Evolutionary conservation across 192 early-diverging fungal genomes (phyloP), one percentile per base, ranked within the genome.

Genomic region (Backusella australiensis): DNA sequence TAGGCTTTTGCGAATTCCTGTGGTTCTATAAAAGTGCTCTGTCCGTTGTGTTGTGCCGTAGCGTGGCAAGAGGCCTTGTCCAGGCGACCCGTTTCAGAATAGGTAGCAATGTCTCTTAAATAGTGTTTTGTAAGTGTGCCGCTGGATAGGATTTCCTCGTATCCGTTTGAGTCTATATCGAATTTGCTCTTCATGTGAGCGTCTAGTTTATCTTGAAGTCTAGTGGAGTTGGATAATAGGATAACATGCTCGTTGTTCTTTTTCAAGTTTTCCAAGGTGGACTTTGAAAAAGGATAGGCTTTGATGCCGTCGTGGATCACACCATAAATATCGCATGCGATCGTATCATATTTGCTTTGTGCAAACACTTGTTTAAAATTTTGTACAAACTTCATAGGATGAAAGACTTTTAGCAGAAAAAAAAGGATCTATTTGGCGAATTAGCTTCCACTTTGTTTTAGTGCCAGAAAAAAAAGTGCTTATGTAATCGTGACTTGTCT

Each of bases 241-340:
- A 81, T 46, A 36, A 73, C 68, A 21, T 71, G 35, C 5, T 70
- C 21, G 15, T 53, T 46, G 4, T 35, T 53, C 17, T 23, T 23
- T 34, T 42, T 34, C 1, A 78, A 73, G 3, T 21, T 2, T 34
- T 59, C 42, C 21, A 81, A 39, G 7, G 80, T 36, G 1, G 34
- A 14, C 39, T 74, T 52, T 7, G 80, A 42, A 65, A 63, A 77
- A 42, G 73, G 72, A 39, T 81, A 77, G 0, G 80, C 15, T 39
- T 77, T 23, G 6, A 59, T 52, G 5, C 80, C 80, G 19, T 81
- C 63, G 65, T 81, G 80, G 29, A 81, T 36, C 44, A 81, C 80
- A 21, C 80, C 80, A 36, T 74, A 81, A 17, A 81, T 81, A 52
- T 81, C 80, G 65, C 63, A 65, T 19, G 76, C 80, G 15, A 81